Evolutionary conservation across 345 rosid species (phyloP).

Genomic region (Gossypium thurberi): DNA sequence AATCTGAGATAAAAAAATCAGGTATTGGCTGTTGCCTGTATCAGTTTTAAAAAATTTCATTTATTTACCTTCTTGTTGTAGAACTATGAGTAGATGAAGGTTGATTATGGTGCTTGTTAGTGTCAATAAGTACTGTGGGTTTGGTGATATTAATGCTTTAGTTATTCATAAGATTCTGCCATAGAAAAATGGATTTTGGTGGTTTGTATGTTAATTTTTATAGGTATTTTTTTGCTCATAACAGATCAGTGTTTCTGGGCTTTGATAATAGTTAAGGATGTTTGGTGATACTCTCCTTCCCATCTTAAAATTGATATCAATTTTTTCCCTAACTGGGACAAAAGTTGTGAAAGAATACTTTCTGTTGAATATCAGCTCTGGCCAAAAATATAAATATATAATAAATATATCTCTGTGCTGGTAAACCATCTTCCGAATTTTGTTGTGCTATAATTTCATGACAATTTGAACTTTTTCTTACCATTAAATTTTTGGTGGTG

Average conservation of each 20-base stretch:
- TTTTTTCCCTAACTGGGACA: background rate
- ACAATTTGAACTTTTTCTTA: background rate
- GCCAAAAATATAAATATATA: background rate
- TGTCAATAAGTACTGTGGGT: background rate
- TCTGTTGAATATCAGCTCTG: background rate
- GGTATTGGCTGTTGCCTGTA: slow-evolving; percentile 19
- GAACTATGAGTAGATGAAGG: background rate
- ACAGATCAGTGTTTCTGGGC: background rate
- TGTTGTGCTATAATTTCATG: background rate
- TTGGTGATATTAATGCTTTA: background rate
- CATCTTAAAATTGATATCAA: background rate
- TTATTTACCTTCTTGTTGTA: background rate
- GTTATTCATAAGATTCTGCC: background rate
- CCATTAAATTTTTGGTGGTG: background rate
- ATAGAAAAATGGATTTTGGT: background rate
- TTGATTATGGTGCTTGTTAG: background rate
- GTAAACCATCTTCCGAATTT: background rate
- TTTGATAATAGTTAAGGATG: background rate
- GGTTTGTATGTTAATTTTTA: background rate
- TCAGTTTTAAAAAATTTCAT: background rate
- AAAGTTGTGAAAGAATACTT: background rate
- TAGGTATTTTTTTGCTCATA: background rate
- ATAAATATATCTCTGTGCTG: background rate
- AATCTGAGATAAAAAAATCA: slow-evolving; percentile 44
- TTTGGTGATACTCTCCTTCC: background rate